Base-by-base conservation (phyloP, 2,329 filamentous ascomycete genomes). In the Cladosporium colombiae region DNA sequence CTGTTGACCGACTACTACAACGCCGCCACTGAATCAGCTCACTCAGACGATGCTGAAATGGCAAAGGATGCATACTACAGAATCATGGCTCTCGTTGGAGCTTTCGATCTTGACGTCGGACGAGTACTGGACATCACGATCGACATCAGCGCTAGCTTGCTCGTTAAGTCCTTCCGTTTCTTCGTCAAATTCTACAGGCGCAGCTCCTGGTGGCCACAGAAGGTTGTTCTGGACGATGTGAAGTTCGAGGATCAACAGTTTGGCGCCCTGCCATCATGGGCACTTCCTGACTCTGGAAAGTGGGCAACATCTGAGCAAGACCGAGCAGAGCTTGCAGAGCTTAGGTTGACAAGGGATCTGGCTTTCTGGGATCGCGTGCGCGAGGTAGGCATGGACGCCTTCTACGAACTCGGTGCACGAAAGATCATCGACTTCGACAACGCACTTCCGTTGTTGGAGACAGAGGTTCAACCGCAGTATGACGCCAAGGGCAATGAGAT, bases 21-120 rank as follows among this genome's bases (percentile, higher is more conserved):
- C 8, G 96, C 91, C 0, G 92, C 91, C 73, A 89, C 89, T 71
- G 74, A 75, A 44, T 88, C 86, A 68, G 88, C 88, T 25, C 89
- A 90, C n/a, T 88, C 88, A 2, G 90, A 92, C 68, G 85, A 90
- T 37, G 91, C 93, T 1, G 88, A 90, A 71, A 85, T 91, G 40
- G 92, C 94, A 1, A 88, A 91, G 71, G 89, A 93, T 73, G 93
- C 93, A 0, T 97, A 97, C 73, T 91, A 97, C 75, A 89, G 89
- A 69, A 90, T 99, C 68, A 97, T 97, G 78, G 94, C 91, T 18
- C 86, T 99, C 72, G 96, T 99, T 70, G 95, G 95, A 65, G 95
- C 95, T 8, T 99, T 99, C 74, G 94, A 99, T 78, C 85, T 99
- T 68, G 95, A 99, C 76, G 95, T 97, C 44, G 96, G 95, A 58